Conservation (phyloP, 176 grass and related monocot genomes). For the Aegilops tauschii region DNA sequence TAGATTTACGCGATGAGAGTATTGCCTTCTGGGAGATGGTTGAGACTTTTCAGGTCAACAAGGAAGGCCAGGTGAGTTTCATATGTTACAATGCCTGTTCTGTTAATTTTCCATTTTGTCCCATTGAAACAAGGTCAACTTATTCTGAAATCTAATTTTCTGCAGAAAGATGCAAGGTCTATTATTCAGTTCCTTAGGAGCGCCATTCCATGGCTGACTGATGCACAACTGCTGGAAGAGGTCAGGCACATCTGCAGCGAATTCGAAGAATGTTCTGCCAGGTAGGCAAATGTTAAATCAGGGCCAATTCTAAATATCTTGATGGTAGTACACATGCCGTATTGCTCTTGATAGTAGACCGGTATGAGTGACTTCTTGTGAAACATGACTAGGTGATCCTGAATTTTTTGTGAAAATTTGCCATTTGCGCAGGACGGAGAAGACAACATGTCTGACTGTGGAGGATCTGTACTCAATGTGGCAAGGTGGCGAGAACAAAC, state of each 20-base stretch:
- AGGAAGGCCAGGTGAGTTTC: constrained; percentile 30
- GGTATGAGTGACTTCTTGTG: too few species aligned
- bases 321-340: too few species aligned
- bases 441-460: not conserved
- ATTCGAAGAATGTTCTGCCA: not conserved
- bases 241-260: constrained; percentile 12
- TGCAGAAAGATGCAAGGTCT: constrained; percentile 29
- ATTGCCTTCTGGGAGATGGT: constrained; percentile 29
- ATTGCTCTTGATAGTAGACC: too few species aligned
- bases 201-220: not conserved
- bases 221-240: constrained; percentile 25
- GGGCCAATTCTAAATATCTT: not conserved
- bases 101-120: not conserved
- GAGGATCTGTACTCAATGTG: constrained; percentile 33
- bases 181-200: constrained; percentile 27
- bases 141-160: not conserved
- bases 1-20: not conserved
- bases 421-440: constrained; percentile 3
- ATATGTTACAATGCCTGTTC: not conserved
- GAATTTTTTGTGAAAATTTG: not conserved
- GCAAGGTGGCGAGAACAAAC: constrained; percentile 29
- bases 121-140: not conserved
- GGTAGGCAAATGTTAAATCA: constrained; percentile 25
- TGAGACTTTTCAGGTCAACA: constrained; percentile 36
- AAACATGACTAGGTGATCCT: not conserved